A percentile compares a stretch with the other conserved stretches of the same genome.
phyloP scores from a whole-genome alignment of 495 filamentous ascomycete species.

The Penicillium arizonense region DNA sequence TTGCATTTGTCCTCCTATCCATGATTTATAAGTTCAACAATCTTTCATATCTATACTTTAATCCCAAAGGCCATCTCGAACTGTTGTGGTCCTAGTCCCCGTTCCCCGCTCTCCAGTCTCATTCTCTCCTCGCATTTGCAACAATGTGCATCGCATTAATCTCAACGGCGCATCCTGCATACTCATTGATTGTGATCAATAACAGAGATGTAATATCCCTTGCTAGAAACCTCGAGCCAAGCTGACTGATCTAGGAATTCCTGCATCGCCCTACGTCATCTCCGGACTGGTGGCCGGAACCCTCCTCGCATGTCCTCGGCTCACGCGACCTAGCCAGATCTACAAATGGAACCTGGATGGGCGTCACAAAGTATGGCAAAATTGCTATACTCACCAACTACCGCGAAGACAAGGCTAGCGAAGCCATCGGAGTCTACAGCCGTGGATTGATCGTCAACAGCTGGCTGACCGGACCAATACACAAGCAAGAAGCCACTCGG shows the following conservation, averaged over 20 bases:
- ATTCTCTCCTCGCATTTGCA: neutral
- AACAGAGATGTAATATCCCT: constrained; percentile 75
- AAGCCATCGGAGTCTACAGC: constrained; percentile 61
- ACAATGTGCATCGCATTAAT: constrained; percentile 90
- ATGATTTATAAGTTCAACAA: too few species aligned
- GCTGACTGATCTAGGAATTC: constrained; percentile 61
- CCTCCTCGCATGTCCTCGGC: constrained; percentile 59
- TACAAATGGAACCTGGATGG: constrained; percentile 87
- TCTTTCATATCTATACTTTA: too few species aligned
- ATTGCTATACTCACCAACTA: constrained; percentile 94
- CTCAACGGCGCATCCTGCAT: constrained; percentile 86
- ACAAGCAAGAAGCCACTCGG: constrained; percentile 40
- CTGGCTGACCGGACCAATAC: constrained; percentile 62
- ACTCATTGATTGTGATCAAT: constrained; percentile 84
- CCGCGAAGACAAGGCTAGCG: constrained; percentile 57
- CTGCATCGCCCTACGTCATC: constrained; percentile 82
- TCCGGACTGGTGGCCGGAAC: constrained; percentile 77
- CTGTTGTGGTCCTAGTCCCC: neutral
- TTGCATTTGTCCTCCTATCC: too few species aligned
- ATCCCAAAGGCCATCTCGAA: neutral
- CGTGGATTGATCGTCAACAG: constrained; percentile 82
- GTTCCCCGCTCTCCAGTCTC: constrained; percentile 4
- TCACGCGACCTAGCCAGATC: constrained; percentile 66
- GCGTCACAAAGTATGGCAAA: constrained; percentile 78
- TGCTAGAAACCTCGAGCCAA: neutral